Evolutionary conservation across 192 early-diverging fungal genomes (phyloP).

Genomic region (Entrophospora sp.): DNA sequence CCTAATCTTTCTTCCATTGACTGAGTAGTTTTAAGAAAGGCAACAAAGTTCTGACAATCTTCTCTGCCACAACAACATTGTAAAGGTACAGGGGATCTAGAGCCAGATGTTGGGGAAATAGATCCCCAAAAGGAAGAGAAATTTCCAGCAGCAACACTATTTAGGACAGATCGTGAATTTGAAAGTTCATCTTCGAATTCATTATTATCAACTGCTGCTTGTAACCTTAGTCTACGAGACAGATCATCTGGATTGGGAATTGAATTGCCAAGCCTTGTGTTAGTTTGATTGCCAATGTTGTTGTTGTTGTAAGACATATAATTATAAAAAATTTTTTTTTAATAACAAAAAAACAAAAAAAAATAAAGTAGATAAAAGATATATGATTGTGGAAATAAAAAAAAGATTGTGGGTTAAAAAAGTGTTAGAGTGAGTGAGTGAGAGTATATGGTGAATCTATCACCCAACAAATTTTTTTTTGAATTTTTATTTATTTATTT

Average conservation of each 20-base stretch:
- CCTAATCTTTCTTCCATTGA: conserved; percentile 31
- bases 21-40: background rate
- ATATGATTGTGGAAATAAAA: too few species aligned
- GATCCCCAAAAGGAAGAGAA: conserved; percentile 1
- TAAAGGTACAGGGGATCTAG: conserved; percentile 4
- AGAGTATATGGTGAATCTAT: too few species aligned
- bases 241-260: conserved; percentile 1
- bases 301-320: too few species aligned
- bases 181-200: conserved; percentile 1
- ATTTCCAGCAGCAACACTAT: background rate
- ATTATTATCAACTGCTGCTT: background rate
- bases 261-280: background rate
- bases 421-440: too few species aligned
- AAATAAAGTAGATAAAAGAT: too few species aligned
- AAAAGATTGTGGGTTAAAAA: too few species aligned
- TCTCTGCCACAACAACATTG: conserved; percentile 25
- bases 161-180: background rate
- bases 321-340: too few species aligned
- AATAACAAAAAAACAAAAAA: too few species aligned
- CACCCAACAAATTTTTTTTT: too few species aligned
- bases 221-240: background rate
- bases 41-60: conserved; percentile 8
- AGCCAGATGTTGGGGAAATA: background rate
- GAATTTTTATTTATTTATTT: too few species aligned
- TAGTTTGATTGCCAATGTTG: background rate